phyloP scores from a whole-genome alignment of 148 eudicot species.

The Vaccinium corymbosum region DNA sequence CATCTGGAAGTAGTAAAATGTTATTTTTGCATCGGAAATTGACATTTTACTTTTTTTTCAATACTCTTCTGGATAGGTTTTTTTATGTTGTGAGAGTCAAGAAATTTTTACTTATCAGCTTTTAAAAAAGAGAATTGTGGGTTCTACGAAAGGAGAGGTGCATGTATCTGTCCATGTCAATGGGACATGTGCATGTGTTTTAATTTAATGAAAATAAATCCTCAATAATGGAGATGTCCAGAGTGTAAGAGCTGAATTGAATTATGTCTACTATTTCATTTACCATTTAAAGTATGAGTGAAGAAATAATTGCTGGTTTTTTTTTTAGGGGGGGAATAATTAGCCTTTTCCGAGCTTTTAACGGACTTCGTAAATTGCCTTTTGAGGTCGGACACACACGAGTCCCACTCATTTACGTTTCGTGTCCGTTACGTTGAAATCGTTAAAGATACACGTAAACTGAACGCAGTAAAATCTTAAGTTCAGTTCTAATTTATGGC shows the following conservation, averaged over 20 bases:
- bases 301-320: background rate
- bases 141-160: background rate
- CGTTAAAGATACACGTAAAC: too few species aligned
- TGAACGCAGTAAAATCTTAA: too few species aligned
- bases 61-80: background rate
- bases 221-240: background rate
- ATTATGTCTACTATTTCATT: background rate
- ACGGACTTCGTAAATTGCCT: background rate
- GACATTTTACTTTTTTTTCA: background rate
- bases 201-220: background rate
- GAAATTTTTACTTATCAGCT: too few species aligned
- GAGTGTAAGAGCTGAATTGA: background rate
- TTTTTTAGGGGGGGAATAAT: background rate
- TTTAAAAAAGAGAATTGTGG: background rate
- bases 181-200: constrained; percentile 14
- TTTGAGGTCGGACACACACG: background rate
- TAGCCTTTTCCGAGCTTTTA: background rate
- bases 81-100: too few species aligned
- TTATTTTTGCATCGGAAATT: background rate
- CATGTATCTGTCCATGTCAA: constrained; percentile 11
- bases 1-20: background rate
- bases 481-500: too few species aligned
- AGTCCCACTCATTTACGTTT: too few species aligned
- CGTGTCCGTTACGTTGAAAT: too few species aligned
- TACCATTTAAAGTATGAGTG: background rate